Evolutionary conservation across 1,284 basidiomycete genomes (phyloP), one percentile per base, ranked within the genome.

Genomic region (Leccinum angustisporum): DNA sequence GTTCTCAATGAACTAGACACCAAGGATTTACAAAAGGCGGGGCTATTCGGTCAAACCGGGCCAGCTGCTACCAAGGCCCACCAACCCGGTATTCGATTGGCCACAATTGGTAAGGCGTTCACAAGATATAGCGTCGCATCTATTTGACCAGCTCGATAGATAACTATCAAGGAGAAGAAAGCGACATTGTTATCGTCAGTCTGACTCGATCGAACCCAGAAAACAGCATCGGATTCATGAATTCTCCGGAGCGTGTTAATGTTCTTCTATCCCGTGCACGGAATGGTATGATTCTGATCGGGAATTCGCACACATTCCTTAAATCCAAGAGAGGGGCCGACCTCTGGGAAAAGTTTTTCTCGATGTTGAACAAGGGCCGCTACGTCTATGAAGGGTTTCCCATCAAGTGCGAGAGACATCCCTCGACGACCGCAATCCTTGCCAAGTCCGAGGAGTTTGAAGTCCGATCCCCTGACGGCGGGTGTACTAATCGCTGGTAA

Each of bases 91-190:
- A 71, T 88, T 60, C 81, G 83, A 14, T 71, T 88, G 2, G 82
- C 86, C 1, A 88, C 87, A 0, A 87, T 88, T 13, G 86, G 86
- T 86, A 67, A 57, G 75, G 57, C 18, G 46, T 54, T 8, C 13
- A 0, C 13, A 14, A 21, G 8, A 4, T 30, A 36, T 27, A 1
- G 25, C 3, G 5, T 33, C 31, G 3, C 1, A 13, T 25, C 5
- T 31, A 18, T 55, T 3, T 61, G 14, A 72, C 54, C 11, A 8
- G n/a, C 56, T 60, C 9, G 16, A 34, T 27, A 86, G 85, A 86
- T 61, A 86, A 86, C 61, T 86, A 86, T 62, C 87, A 89, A 65
- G 87, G 87, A 27, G 87, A 89, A 68, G 87, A 89, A 69, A 85
- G 84, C 48, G 79, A 88, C 27, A 84, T 89, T 53, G 84, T 89